A percentile compares a stretch with the other conserved stretches of the same genome.
Evolutionary conservation across 768 basidiomycete genomes (phyloP).

Genomic region (Epithele typhae): DNA sequence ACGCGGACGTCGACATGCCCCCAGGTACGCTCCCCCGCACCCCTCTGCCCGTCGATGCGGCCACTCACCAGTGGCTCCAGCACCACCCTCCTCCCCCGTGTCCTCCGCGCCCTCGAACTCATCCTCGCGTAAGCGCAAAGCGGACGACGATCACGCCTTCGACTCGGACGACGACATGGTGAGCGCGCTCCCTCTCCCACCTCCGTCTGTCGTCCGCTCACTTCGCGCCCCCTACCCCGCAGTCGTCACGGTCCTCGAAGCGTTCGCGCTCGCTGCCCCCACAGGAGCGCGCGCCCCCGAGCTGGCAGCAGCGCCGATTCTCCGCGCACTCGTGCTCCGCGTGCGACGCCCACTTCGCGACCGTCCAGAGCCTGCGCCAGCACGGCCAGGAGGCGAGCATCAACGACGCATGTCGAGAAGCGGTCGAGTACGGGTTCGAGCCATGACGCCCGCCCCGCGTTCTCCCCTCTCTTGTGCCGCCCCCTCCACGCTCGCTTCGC

Average conservation of each 20-base stretch:
- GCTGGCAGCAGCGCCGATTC: constrained; percentile 34
- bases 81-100: constrained; percentile 9
- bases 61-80: background rate
- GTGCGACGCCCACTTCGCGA: constrained; percentile 64
- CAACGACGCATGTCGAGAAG: constrained; percentile 69
- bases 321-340: constrained; percentile 66
- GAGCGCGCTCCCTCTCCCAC: constrained; percentile 18
- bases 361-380: constrained; percentile 52
- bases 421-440: constrained; percentile 75
- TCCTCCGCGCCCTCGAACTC: constrained; percentile 23
- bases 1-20: constrained; percentile 33
- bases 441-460: constrained; percentile 21
- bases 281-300: constrained; percentile 2
- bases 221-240: constrained; percentile 17
- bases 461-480: background rate
- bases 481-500: background rate
- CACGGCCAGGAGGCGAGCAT: constrained; percentile 51
- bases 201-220: background rate
- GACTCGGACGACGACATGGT: constrained; percentile 37
- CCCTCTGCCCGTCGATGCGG: background rate
- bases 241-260: constrained; percentile 55
- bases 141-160: constrained; percentile 29
- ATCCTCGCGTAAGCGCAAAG: constrained; percentile 46
- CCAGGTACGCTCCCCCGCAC: constrained; percentile 33
- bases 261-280: constrained; percentile 43